phyloP scores from a whole-genome alignment of 2,329 filamentous ascomycete genomes.

The Clarireedia sp. region DNA sequence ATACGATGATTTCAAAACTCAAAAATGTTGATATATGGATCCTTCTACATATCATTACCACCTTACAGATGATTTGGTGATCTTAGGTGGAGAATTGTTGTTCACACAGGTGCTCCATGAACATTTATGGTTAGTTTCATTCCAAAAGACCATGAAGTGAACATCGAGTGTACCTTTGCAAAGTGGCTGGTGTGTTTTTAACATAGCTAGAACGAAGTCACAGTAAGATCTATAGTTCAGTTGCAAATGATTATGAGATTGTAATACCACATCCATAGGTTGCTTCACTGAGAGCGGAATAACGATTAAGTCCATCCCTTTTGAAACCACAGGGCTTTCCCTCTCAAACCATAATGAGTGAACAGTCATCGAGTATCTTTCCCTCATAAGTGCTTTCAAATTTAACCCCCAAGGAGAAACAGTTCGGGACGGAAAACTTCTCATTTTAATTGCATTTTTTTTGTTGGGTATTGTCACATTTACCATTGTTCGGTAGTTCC shows the following conservation, averaged over 20 bases:
- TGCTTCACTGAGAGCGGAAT: conserved; percentile 11
- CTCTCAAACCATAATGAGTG: conserved; percentile 46
- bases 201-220: background rate
- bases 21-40: too few species aligned
- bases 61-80: too few species aligned
- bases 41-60: too few species aligned
- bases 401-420: conserved; percentile 35
- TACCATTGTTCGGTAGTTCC: conserved; percentile 34
- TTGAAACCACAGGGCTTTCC: conserved; percentile 96
- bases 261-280: conserved; percentile 5
- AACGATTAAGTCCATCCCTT: conserved; percentile 30
- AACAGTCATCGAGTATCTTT: conserved; percentile 79
- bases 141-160: too few species aligned
- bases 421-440: conserved; percentile 17
- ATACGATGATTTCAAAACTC: too few species aligned
- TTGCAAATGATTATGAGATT: conserved; percentile 6
- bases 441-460: conserved; percentile 16
- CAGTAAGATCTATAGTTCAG: background rate
- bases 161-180: too few species aligned
- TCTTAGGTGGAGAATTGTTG: too few species aligned
- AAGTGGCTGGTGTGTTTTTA: background rate
- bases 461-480: conserved; percentile 16
- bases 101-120: too few species aligned
- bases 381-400: conserved; percentile 90
- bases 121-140: too few species aligned